phyloP scores from a whole-genome alignment of 352 stramenopile species.

The Blastocystis sp. region DNA sequence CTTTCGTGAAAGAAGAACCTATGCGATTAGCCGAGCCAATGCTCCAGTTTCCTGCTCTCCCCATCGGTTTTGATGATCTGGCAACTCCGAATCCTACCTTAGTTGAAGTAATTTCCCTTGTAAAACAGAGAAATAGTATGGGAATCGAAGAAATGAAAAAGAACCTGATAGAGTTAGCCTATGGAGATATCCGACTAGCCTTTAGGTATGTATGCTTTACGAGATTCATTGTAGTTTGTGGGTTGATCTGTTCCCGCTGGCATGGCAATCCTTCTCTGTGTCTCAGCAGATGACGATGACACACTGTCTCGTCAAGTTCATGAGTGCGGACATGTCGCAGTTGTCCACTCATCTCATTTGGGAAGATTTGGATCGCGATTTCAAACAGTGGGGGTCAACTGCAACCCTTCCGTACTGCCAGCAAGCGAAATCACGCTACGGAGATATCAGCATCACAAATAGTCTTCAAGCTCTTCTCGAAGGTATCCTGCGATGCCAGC shows the following conservation, averaged over 20 bases:
- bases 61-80: background rate
- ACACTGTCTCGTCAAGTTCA: background rate
- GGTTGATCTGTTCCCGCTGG: background rate
- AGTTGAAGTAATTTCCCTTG: background rate
- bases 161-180: constrained; percentile 10
- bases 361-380: constrained; percentile 30
- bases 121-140: background rate
- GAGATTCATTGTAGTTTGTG: background rate
- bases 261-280: background rate
- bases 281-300: background rate
- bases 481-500: background rate
- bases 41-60: background rate
- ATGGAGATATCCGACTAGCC: constrained; percentile 12
- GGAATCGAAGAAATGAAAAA: background rate
- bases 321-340: background rate
- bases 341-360: background rate
- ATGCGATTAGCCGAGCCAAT: background rate
- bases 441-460: background rate
- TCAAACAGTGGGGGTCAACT: constrained; percentile 10
- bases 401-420: background rate
- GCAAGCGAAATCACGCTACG: background rate
- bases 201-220: background rate
- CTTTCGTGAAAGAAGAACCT: background rate
- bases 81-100: background rate
- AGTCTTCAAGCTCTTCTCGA: constrained; percentile 8